Conservation (phyloP, 148 eudicot genomes). For the Mesembryanthemum crystallinum region DNA sequence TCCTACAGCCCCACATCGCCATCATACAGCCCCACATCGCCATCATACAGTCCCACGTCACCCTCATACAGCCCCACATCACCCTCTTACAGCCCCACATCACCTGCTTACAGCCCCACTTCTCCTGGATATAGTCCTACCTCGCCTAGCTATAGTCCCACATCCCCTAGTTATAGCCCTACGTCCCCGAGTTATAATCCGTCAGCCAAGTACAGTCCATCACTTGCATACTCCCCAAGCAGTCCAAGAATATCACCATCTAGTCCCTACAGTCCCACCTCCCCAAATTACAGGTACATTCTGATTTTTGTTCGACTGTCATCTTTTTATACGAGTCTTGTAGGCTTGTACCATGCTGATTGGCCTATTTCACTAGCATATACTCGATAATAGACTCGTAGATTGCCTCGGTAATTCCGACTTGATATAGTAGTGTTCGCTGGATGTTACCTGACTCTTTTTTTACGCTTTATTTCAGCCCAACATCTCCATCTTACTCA, state of each 20-base stretch:
- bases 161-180: slow-evolving; percentile 34
- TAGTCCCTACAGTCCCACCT: slow-evolving; percentile 51
- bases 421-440: neutral
- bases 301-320: neutral
- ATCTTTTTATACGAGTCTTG: neutral
- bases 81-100: slow-evolving; percentile 44
- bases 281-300: slow-evolving; percentile 48
- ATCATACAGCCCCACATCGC: slow-evolving; percentile 46
- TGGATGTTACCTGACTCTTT: neutral
- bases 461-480: slow-evolving; percentile 32
- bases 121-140: slow-evolving; percentile 44
- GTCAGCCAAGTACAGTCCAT: slow-evolving; percentile 51
- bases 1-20: slow-evolving; percentile 51
- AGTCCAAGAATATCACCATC: slow-evolving; percentile 50
- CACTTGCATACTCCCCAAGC: slow-evolving; percentile 51
- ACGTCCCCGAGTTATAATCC: slow-evolving; percentile 51
- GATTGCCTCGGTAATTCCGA: neutral
- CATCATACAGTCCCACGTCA: slow-evolving; percentile 44
- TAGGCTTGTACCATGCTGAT: no score
- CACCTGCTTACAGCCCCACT: slow-evolving; percentile 44
- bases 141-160: slow-evolving; percentile 36
- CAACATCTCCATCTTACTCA: slow-evolving; percentile 50
- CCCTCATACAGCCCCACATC: slow-evolving; percentile 53
- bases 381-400: neutral
- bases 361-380: neutral